Evolutionary conservation across 768 basidiomycete species (phyloP).

Genomic region (Naganishia vaughanmartiniae): DNA sequence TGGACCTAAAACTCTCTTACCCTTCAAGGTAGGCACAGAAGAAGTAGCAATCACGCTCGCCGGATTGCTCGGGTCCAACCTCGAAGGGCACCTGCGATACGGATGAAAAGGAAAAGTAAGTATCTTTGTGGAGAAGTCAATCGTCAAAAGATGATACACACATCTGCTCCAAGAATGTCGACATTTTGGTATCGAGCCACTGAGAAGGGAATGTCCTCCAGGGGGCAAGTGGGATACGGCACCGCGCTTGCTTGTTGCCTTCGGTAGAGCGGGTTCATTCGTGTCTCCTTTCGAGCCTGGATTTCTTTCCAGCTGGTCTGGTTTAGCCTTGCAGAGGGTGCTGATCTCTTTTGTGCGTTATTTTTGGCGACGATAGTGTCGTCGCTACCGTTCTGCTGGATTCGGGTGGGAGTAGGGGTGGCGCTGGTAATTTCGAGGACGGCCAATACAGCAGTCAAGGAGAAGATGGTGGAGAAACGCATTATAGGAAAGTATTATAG

Average conservation of each 20-base stretch:
- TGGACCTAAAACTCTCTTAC: background rate
- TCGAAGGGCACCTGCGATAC: background rate
- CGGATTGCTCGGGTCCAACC: background rate
- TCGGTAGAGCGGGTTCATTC: slow-evolving; percentile 16
- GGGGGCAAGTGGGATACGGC: background rate
- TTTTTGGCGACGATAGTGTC: background rate
- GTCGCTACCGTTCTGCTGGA: background rate
- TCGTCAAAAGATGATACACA: background rate
- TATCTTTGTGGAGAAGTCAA: background rate
- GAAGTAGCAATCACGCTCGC: background rate
- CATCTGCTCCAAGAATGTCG: background rate
- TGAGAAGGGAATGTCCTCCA: background rate
- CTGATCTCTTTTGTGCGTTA: background rate
- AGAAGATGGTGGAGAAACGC: background rate
- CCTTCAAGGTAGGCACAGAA: background rate
- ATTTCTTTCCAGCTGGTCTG: slow-evolving; percentile 14
- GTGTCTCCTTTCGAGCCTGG: slow-evolving; percentile 5
- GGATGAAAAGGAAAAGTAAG: background rate
- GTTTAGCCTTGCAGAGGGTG: background rate
- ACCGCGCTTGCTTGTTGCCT: slow-evolving; percentile 2
- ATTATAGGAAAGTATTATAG: background rate
- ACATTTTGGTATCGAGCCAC: background rate
- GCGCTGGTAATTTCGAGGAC: background rate
- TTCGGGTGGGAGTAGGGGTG: background rate
- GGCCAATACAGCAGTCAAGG: background rate